Base-by-base conservation (phyloP, 768 basidiomycete genomes). In the Tremella fuciformis region DNA sequence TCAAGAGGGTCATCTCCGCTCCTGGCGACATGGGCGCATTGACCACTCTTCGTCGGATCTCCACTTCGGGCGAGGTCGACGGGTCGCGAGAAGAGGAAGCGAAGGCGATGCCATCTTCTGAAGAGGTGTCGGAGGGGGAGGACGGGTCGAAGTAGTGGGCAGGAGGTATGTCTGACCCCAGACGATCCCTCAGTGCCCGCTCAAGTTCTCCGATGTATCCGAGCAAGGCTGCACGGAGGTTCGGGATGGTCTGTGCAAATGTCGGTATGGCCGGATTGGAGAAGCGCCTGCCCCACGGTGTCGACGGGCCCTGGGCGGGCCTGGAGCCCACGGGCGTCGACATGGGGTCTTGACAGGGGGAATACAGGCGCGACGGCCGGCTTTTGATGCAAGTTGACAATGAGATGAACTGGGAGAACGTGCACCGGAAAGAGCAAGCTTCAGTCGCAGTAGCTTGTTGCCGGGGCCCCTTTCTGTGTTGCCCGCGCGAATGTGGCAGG, bases 161-260 rank as follows among this genome's bases (percentile, higher is more conserved):
- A 22, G 42, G 42, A 15, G 42, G 4, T 8, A 22, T 18, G 42
- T 18, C 42, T 8, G 42, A 46, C n/a, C 42, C 22, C 9, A 73
- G 53, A 18, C 68, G 47, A 13, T 58, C 66, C 51, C 65, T 54
- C 2, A 75, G 38, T 2, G 69, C 65, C 8, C 59, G 50, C 57
- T 76, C 75, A 8, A 73, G 70, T 49, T 77, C 76, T 3, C 69
- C 64, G 7, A 76, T 40, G 44, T 76, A 75, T 4, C 75, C 75
- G 13, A 76, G 55, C 2, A 76, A 59, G 8, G 73, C 76, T 22
- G 69, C 56, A 41, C 72, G 64, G 8, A 76, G 58, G 22, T 60
- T 59, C 1, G 72, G 61, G 37, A 66, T 29, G 39, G 59, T 47
- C 13, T 63, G 65, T 11, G 59, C 53, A 22, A 46, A 46, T 18